These are phyloP conservation scores for Termitomyces sp. DNA, from an alignment of 768 basidiomycete genomes.

Conservation along the genomic window DNA sequence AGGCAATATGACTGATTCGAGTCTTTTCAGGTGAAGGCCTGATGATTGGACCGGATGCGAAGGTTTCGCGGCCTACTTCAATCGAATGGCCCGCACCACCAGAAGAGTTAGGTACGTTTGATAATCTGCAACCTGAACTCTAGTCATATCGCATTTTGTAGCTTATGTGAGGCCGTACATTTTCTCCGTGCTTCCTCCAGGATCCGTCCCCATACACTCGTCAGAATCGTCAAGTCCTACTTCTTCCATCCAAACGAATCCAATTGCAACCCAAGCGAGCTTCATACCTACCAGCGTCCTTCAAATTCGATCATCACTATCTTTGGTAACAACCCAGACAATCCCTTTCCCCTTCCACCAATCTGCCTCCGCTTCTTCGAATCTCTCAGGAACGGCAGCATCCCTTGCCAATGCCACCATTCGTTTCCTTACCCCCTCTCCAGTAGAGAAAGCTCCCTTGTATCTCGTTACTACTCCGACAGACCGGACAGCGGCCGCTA, in stretches of 20 bases:
- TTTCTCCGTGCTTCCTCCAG: slow-evolving; percentile 68
- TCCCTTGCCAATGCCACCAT: slow-evolving; percentile 40
- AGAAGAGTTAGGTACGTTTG: slow-evolving; percentile 65
- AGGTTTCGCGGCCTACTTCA: slow-evolving; percentile 36
- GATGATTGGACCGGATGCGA: slow-evolving; percentile 58
- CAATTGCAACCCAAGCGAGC: slow-evolving; percentile 28
- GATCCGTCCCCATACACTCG: slow-evolving; percentile 38
- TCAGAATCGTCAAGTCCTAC: slow-evolving; percentile 17
- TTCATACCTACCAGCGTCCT: slow-evolving; percentile 54
- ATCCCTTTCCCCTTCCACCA: slow-evolving; percentile 56
- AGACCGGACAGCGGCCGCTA: slow-evolving; percentile 57
- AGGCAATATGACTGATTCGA: background rate
- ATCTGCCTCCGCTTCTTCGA: slow-evolving; percentile 20
- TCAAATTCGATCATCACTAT: slow-evolving; percentile 69
- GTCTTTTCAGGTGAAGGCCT: slow-evolving; percentile 54
- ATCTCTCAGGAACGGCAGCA: slow-evolving; percentile 21
- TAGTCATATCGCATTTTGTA: slow-evolving; percentile 19
- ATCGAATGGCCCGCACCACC: slow-evolving; percentile 79
- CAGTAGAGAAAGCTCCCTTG: slow-evolving; percentile 45
- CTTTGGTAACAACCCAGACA: slow-evolving; percentile 54
- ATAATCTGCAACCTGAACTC: background rate
- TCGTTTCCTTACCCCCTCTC: slow-evolving; percentile 59
- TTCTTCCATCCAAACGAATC: slow-evolving; percentile 19
- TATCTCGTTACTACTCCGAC: slow-evolving; percentile 70
- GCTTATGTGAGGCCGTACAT: slow-evolving; percentile 77